phyloP scores from a whole-genome alignment of 257 asterid genomes.

The Solanum lycopersicoides region DNA sequence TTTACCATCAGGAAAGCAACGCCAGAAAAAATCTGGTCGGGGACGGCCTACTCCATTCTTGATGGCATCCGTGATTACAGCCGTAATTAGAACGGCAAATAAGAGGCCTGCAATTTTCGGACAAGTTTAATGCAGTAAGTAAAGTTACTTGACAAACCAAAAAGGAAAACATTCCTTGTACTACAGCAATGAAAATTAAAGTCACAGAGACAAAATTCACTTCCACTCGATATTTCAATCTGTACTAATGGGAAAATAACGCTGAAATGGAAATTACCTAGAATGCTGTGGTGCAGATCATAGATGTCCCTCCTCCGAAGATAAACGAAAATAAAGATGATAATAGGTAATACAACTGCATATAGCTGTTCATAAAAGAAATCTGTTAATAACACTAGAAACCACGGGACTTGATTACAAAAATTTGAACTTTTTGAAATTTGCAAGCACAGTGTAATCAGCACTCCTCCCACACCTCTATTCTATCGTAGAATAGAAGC shows the following conservation, averaged over 20 bases:
- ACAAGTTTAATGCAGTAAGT: neutral
- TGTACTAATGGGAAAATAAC: neutral
- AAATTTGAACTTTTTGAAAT: neutral
- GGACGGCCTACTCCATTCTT: conserved; percentile 89
- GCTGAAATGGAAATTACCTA: conserved; percentile 33
- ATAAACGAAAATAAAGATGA: conserved; percentile 51
- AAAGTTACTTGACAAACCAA: neutral
- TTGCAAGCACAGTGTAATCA: neutral
- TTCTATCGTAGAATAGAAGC: neutral
- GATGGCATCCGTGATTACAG: conserved; percentile 65
- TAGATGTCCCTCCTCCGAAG: conserved; percentile 60
- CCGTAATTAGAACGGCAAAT: conserved; percentile 68
- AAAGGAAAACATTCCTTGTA: neutral
- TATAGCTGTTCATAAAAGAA: conserved; percentile 32
- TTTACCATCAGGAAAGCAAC: conserved; percentile 84
- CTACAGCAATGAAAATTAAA: neutral
- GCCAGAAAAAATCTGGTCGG: conserved; percentile 82
- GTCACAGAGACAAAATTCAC: neutral
- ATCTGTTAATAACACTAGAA: neutral
- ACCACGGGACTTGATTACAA: neutral
- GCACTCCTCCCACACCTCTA: neutral
- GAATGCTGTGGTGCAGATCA: conserved; percentile 69
- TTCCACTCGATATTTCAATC: neutral
- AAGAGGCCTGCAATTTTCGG: conserved; percentile 45
- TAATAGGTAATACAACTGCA: conserved; percentile 63